phyloP scores from a whole-genome alignment of 306 rosid species.

The Lotus japonicus region DNA sequence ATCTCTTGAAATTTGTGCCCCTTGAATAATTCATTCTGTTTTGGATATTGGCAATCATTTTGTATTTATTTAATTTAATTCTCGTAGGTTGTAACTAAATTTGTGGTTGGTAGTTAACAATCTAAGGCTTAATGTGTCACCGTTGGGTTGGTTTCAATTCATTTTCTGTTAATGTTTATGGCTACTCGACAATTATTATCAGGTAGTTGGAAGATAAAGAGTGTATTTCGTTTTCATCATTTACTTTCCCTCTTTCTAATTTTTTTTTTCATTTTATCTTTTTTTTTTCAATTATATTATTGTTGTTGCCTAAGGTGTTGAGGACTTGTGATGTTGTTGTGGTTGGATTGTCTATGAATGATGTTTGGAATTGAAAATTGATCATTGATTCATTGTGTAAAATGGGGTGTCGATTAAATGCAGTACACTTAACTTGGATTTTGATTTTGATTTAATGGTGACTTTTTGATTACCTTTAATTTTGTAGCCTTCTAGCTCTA shows the following conservation, averaged over 20 bases:
- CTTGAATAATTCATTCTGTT: constrained; percentile 24
- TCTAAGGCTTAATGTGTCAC: constrained; percentile 27
- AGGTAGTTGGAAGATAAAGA: constrained; percentile 13
- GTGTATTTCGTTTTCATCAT: constrained; percentile 20
- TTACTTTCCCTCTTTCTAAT: not conserved
- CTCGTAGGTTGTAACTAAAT: not conserved
- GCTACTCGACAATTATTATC: constrained; percentile 7
- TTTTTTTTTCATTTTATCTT: not conserved
- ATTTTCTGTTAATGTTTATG: constrained; percentile 12
- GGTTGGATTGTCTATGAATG: constrained; percentile 13
- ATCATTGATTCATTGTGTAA: constrained; percentile 11
- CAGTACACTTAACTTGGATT: not conserved
- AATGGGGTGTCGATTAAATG: constrained; percentile 10
- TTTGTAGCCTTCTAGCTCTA: constrained; percentile 6
- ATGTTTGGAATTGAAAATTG: not conserved
- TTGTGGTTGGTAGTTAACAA: constrained; percentile 30
- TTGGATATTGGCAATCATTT: constrained; percentile 1
- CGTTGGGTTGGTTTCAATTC: constrained; percentile 47
- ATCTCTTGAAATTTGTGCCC: not conserved
- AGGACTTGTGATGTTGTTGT: constrained; percentile 6
- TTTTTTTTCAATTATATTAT: not conserved
- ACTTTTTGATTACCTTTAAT: not conserved
- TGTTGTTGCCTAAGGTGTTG: constrained; percentile 1
- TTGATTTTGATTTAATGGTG: constrained; percentile 16
- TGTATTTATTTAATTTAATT: constrained; percentile 2